Percentiles rank a stretch among this genome's conserved stretches.
Conservation (phyloP, 768 basidiomycete genomes). For the Tulasnella sp. region DNA sequence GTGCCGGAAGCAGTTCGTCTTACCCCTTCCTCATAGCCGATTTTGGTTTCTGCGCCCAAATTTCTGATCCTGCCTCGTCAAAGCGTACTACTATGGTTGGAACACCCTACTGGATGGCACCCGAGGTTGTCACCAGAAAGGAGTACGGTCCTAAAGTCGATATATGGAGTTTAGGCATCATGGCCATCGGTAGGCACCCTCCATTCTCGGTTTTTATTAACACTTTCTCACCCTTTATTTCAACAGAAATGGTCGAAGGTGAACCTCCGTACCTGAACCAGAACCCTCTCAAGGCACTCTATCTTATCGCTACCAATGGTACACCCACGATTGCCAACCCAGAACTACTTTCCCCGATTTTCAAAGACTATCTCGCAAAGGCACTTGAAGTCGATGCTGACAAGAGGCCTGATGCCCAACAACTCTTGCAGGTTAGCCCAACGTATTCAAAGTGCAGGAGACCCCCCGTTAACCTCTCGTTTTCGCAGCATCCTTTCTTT, state of each 20-base stretch:
- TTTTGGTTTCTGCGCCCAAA: conserved; percentile 98
- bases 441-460: not conserved
- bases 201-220: not conserved
- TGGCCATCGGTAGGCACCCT: conserved; percentile 50
- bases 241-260: conserved; percentile 99
- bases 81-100: conserved; percentile 98
- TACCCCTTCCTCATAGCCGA: conserved; percentile 46
- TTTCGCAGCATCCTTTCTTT: conserved; percentile 70
- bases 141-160: conserved; percentile 99
- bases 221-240: not conserved
- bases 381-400: conserved; percentile 91
- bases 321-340: conserved; percentile 95
- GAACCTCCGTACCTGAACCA: conserved; percentile 95
- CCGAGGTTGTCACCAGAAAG: conserved; percentile 93
- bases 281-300: conserved; percentile 91
- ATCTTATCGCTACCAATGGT: conserved; percentile 96
- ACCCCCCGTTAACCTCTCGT: not conserved
- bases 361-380: conserved; percentile 80
- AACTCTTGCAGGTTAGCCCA: conserved; percentile 48
- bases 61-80: conserved; percentile 48
- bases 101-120: conserved; percentile 99
- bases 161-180: conserved; percentile 93
- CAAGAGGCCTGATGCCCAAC: conserved; percentile 75
- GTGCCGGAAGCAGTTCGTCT: not conserved
- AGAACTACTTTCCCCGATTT: conserved; percentile 55